Evolutionary conservation across 305 asterid genomes (phyloP), one percentile per base, ranked within the genome.

Genomic region (Ilex paraguariensis): DNA sequence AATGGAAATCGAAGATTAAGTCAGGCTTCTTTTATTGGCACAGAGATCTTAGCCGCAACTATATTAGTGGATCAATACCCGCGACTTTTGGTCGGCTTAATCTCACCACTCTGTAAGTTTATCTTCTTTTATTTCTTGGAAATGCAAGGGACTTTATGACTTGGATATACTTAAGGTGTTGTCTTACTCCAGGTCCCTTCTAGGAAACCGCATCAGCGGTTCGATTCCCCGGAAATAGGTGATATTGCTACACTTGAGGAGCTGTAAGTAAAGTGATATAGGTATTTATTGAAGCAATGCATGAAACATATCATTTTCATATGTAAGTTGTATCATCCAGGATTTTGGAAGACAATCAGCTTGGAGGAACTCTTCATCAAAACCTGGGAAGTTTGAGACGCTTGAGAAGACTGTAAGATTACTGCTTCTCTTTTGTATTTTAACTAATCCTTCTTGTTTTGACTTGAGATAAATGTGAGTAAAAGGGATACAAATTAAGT

Each of bases 161-260:
- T 46, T 13, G 15, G 52, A 0, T 46, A 46, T 11, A 46, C 52
- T 46, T 46, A 46, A 36, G 7, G 42, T 36, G 42, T 36, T 36
- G 42, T 5, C 42, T 36, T n/a, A 52, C 56, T 28, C 50, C 73
- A 92, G 98, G 69, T 67, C 90, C 31, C 80, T 92, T 69, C 14
- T 85, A 64, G 98, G 94, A 62, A 92, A 92, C 74, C 87, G 95
- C 67, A 46, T 90, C 21, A 74, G 83, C 28, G 96, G 97, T 59
- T 13, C 45, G 31, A 82, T 92, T 64, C 97, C 98, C 55, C 31
- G 48, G 96, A 90, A 78, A 65, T 92, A 60, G 96, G 94, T 51
- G 72, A 80, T 70, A 90, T 92, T 31, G 10, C 80, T 15, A 82
- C 91, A 58, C 77, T 90, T 70, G 76, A 75, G 72, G 54, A 70